Percentiles rank a stretch among this genome's conserved stretches.
phyloP scores from a whole-genome alignment of 75 land plant genomes.

The Cryptomeria japonica region DNA sequence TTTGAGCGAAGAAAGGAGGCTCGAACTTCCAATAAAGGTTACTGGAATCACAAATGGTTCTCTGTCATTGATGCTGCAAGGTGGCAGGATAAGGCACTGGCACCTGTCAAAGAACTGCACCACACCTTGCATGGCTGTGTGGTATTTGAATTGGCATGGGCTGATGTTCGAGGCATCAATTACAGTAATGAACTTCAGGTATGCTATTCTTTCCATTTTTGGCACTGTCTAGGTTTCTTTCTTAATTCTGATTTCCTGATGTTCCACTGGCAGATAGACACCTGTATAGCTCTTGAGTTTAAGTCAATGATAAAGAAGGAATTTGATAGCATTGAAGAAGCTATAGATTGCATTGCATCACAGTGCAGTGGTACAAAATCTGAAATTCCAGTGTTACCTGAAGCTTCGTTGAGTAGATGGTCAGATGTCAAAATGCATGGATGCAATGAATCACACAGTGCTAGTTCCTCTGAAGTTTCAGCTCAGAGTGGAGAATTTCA shows the following conservation, averaged over 20 bases:
- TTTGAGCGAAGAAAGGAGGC: constrained; percentile 11
- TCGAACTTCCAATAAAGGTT: constrained; percentile 7
- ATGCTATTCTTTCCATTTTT: constrained; percentile 9
- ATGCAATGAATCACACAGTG: neutral
- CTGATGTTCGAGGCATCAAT: constrained; percentile 76
- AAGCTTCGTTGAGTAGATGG: constrained; percentile 5
- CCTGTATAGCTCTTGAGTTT: constrained; percentile 70
- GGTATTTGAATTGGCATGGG: constrained; percentile 79
- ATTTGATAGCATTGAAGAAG: constrained; percentile 58
- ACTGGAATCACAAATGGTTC: constrained; percentile 29
- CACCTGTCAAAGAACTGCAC: constrained; percentile 58
- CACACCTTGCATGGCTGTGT: constrained; percentile 76
- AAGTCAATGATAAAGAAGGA: constrained; percentile 75
- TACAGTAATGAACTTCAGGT: constrained; percentile 89
- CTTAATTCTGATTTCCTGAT: constrained; percentile 12
- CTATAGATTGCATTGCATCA: constrained; percentile 30
- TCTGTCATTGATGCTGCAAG: constrained; percentile 50
- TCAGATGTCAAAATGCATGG: neutral
- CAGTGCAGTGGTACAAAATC: constrained; percentile 39
- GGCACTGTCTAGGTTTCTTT: neutral
- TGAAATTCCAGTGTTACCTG: constrained; percentile 26
- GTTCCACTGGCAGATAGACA: constrained; percentile 60
- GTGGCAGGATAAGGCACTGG: constrained; percentile 41
- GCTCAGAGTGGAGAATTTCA: neutral
- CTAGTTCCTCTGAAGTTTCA: neutral